Percentiles rank a stretch among this genome's conserved stretches.
phyloP scores from a whole-genome alignment of 2,329 filamentous ascomycete genomes.

The Alternaria conjuncta region DNA sequence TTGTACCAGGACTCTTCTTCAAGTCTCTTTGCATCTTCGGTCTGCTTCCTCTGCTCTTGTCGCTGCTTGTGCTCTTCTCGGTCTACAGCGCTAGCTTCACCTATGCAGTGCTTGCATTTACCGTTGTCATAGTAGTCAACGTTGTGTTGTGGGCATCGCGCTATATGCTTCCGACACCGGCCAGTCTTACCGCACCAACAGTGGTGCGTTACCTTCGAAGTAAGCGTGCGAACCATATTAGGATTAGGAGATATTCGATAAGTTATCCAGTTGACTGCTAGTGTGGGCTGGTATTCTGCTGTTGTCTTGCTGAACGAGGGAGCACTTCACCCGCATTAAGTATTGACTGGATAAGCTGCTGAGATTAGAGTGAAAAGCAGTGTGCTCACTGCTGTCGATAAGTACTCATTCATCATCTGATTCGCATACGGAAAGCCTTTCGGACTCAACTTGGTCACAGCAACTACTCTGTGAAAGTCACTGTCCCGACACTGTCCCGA shows the following conservation, averaged over 20 bases:
- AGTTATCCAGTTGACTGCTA: neutral
- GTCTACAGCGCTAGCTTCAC: neutral
- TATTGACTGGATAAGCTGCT: neutral
- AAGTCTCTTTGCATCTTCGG: neutral
- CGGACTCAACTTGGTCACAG: neutral
- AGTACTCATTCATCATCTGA: neutral
- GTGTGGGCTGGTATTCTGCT: neutral
- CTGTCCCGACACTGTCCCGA: neutral
- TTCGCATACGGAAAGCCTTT: neutral
- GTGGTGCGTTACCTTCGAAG: neutral
- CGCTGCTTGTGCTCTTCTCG: neutral
- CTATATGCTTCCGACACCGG: neutral
- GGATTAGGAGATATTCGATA: too few species aligned
- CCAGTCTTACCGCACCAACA: neutral
- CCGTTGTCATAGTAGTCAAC: neutral
- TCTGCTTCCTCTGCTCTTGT: neutral
- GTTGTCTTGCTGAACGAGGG: neutral
- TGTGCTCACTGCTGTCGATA: neutral
- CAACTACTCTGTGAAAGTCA: neutral
- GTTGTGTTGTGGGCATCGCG: rapidly evolving
- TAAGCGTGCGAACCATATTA: neutral
- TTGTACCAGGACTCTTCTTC: too few species aligned
- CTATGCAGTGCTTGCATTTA: neutral
- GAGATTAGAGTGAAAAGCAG: neutral
- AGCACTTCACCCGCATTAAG: neutral